A percentile compares a stretch with the other conserved stretches of the same genome.
Conservation (phyloP, 2,329 filamentous ascomycete species). For the Teratosphaeria zuluensis region DNA sequence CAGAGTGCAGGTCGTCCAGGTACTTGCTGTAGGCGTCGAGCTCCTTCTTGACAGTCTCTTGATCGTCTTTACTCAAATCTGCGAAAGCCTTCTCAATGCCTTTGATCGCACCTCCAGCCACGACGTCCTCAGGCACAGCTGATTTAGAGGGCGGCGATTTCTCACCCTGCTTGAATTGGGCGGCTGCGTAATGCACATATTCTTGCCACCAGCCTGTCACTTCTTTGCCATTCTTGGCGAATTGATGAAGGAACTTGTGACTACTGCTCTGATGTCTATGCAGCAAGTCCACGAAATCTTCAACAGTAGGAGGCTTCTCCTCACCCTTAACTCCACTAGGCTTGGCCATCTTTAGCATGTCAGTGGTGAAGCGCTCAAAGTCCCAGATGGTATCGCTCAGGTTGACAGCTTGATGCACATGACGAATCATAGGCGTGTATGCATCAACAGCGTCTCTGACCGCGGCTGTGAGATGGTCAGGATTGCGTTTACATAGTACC, state of each 20-base stretch:
- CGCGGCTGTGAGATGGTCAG: conserved; percentile 62
- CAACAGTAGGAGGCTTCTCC: conserved; percentile 48
- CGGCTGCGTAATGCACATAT: conserved; percentile 51
- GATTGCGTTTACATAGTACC: conserved; percentile 56
- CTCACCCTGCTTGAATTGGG: conserved; percentile 41
- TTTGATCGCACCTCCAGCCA: conserved; percentile 35
- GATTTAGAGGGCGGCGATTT: conserved; percentile 3
- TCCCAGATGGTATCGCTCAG: conserved; percentile 59
- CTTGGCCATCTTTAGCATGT: conserved; percentile 53
- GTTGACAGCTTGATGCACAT: conserved; percentile 61
- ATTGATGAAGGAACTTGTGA: conserved; percentile 63
- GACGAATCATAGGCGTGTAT: conserved; percentile 65
- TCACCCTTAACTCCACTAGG: conserved; percentile 18
- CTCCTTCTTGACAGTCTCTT: conserved; percentile 37
- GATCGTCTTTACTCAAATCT: conserved; percentile 40
- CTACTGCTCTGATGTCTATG: conserved; percentile 52
- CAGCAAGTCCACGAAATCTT: conserved; percentile 61
- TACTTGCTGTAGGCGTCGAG: conserved; percentile 55
- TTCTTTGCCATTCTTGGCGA: conserved; percentile 58
- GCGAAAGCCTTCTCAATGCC: conserved; percentile 34
- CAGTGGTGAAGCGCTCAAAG: conserved; percentile 57
- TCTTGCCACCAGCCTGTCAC: conserved; percentile 50
- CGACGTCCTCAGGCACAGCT: conserved; percentile 16
- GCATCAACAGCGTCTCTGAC: conserved; percentile 56
- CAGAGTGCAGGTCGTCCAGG: conserved; percentile 44